Base-by-base conservation (phyloP, 495 filamentous ascomycete species). In the Aspergillus cavernicola region DNA sequence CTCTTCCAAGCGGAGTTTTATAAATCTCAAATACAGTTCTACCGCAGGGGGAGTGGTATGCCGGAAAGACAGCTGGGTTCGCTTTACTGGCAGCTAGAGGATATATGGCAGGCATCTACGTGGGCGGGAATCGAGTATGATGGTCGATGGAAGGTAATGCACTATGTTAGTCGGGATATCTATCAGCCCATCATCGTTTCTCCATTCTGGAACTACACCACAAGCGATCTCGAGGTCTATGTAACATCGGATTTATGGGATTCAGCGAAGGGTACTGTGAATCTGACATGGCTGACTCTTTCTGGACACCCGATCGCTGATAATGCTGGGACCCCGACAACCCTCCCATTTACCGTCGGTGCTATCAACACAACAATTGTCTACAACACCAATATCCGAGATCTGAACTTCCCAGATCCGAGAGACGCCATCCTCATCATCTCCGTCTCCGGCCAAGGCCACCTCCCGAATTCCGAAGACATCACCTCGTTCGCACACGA, bases 51-150 rank as follows among this genome's bases (percentile, higher is more conserved):
- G 6, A 80, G 77, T 36, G 83, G 82, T 1, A 63, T 74, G 60
- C 81, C 79, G 0, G 75, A 86, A 39, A 72, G 80, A 4, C 83
- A 86, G 60, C 70, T 86, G 1, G 85, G 85, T 0, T 76, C 75
- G 5, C 61, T 87, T 7, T 87, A 87, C 62, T 87, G 85, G 85
- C 84, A 87, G 62, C 67, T 87, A 1, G 80, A 87, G 53, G 84
- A 86, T 65, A 81, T 85, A 58, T 86, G 84, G 84, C 80, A 84
- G 59, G 84, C 83, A 7, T 83, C 84, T 0, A 80, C 83, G 0
- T 87, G 84, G 84, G 80, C 84, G 0, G 70, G 81, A 0, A 81
- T 84, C 41, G 83, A 85, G 66, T 83, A 81, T 44, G 76, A 79
- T 53, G 83, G 83, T 2, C 72, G 85, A 4, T 86, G 82, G 83